Base-by-base conservation (phyloP, 2,329 filamentous ascomycete genomes). In the Trichoderma koningiopsis region DNA sequence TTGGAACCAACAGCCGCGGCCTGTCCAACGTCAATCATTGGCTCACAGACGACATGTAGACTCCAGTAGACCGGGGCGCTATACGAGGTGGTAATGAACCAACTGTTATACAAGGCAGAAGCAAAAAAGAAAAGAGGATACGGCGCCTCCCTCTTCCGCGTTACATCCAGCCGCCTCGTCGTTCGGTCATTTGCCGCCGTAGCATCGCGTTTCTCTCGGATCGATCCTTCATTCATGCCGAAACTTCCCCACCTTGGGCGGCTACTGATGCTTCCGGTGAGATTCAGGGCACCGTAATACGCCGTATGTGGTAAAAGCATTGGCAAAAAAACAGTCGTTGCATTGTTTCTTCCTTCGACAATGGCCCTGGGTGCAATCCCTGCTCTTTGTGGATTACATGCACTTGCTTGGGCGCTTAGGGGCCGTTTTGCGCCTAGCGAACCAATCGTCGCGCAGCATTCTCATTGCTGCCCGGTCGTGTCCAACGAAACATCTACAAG, bases 141-240 rank as follows among this genome's bases (percentile, higher is more conserved):
- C 63, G 63, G 53, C 63, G 40, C 55, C 58, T 67, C 63, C 55
- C 55, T 59, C 40, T 49, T 33, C 63, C 40, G 55, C 29, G 63
- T 67, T 67, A 49, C 63, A 67, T 58, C n/a, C 55, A 67, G 58
- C 16, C 63, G 63, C 63, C 27, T 55, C 52, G 22, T 55, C 33
- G 3, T 16, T 43, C 37, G 16, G 19, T n/a, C 31, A 14, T 58
- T 58, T 37, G 33, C 7, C 49, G 61, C 62, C 27, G 62, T 65
- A 56, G 62, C 52, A 65, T 56, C 33, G 63, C 63, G 47, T n/a
- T 43, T 58, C 47, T 57, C 19, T 47, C 35, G 63, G 63, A 47
- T 58, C 63, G 53, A 49, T 49, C 37, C 63, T 47, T 24, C n/a
- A 47, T 37, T 66, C 40, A 33, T 49, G 24, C 35, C 13, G 49